A percentile compares a stretch with the other conserved stretches of the same genome.
Conservation (phyloP, 75 land plant genomes). For the Gnetum montanum region DNA sequence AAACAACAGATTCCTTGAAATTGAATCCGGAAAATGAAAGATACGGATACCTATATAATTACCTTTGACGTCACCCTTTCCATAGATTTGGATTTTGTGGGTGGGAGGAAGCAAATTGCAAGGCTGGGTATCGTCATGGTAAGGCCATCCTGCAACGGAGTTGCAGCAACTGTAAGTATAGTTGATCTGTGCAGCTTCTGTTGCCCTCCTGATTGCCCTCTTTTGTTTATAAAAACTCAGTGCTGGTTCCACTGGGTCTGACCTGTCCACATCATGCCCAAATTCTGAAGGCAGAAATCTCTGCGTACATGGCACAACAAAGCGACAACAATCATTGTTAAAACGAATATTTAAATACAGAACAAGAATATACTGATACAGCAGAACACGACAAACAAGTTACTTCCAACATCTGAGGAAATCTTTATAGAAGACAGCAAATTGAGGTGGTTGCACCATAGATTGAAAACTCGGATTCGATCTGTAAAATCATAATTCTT, state of each 20-base stretch:
- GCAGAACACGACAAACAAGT: too few relatives aligned
- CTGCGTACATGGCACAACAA: background rate
- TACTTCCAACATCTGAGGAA: too few relatives aligned
- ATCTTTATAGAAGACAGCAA: too few relatives aligned
- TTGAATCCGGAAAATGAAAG: too few relatives aligned
- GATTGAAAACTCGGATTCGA: too few relatives aligned
- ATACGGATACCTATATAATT: too few relatives aligned
- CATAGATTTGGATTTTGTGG: constrained; percentile 16
- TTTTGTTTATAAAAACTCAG: constrained; percentile 7
- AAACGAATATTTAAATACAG: too few relatives aligned
- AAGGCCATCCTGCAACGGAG: constrained; percentile 19
- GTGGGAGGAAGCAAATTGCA: constrained; percentile 9
- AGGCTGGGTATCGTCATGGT: constrained; percentile 9
- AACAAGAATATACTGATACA: too few relatives aligned
- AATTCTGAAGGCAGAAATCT: constrained; percentile 23
- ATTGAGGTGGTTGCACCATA: too few relatives aligned
- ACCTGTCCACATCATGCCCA: constrained; percentile 13
- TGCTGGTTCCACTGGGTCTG: constrained; percentile 5
- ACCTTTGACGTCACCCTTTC: constrained; percentile 27
- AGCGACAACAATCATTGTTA: background rate
- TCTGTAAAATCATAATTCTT: too few relatives aligned
- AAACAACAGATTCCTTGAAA: too few relatives aligned
- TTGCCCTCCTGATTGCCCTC: constrained; percentile 10
- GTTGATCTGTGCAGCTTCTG: constrained; percentile 20
- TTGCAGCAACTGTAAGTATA: constrained; percentile 12